phyloP scores from a whole-genome alignment of 2,329 filamentous ascomycete genomes.

The Colletotrichum sp. region DNA sequence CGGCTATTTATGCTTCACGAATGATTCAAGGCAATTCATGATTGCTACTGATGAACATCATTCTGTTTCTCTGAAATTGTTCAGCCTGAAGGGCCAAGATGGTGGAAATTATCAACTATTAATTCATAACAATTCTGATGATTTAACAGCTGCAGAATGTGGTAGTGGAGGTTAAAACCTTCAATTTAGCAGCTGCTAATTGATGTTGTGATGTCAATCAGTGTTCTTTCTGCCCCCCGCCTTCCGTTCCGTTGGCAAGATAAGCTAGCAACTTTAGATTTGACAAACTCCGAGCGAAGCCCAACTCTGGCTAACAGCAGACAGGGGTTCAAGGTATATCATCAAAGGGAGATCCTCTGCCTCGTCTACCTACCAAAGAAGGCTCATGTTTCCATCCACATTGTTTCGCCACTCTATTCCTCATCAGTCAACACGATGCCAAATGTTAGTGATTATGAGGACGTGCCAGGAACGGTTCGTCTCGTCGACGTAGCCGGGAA shows the following conservation, averaged over 20 bases:
- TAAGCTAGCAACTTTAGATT: not conserved
- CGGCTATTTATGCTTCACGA: not conserved
- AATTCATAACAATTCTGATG: not conserved
- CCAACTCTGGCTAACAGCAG: rapidly evolving
- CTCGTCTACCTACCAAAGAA: not conserved
- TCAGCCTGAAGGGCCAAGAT: not conserved
- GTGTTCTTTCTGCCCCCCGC: not conserved
- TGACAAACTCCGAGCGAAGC: not conserved
- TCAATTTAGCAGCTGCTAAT: not conserved
- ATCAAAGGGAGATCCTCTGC: not conserved
- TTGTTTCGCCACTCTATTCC: rapidly evolving
- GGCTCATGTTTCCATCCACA: not conserved
- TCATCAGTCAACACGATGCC: not conserved
- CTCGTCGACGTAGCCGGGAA: not conserved
- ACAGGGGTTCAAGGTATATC: not conserved
- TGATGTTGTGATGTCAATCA: not conserved
- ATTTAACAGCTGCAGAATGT: not conserved
- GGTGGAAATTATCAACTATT: not conserved
- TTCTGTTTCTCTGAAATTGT: not conserved
- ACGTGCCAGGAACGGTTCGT: not conserved
- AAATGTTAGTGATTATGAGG: not conserved
- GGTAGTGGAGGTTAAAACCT: not conserved
- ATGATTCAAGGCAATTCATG: not conserved
- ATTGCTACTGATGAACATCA: not conserved
- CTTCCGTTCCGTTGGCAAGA: rapidly evolving